Conservation (phyloP, 345 rosid species). For the Salix udensis region DNA sequence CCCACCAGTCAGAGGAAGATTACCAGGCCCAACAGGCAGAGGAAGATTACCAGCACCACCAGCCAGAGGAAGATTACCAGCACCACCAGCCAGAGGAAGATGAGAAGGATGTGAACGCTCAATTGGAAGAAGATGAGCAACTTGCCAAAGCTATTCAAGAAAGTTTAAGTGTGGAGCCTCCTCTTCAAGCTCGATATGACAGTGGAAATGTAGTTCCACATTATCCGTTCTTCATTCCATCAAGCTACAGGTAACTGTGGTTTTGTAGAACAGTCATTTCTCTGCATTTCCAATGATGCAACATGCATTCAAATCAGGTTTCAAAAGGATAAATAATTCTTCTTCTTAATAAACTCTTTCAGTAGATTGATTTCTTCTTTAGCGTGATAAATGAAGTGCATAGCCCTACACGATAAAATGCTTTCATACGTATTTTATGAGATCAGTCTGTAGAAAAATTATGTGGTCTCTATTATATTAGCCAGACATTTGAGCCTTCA, state of each 20-base stretch:
- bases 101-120: constrained; percentile 42
- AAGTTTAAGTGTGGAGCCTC: constrained; percentile 55
- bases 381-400: background rate
- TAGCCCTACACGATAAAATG: background rate
- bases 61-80: constrained; percentile 5
- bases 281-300: background rate
- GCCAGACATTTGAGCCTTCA: background rate
- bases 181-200: constrained; percentile 56
- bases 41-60: constrained; percentile 27
- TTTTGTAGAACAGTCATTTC: background rate
- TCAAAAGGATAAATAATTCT: background rate
- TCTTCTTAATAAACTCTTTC: background rate
- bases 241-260: constrained; percentile 56
- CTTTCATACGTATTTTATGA: background rate
- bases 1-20: constrained; percentile 22
- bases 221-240: constrained; percentile 48
- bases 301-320: background rate
- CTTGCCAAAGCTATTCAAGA: constrained; percentile 90
- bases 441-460: background rate
- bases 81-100: constrained; percentile 48
- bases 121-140: constrained; percentile 83
- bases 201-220: constrained; percentile 45
- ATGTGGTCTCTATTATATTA: background rate
- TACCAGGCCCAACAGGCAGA: background rate
- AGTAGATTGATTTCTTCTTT: background rate